Conservation (phyloP, 176 grass and related monocot species). For the Rhipidocladum racemiflorum region DNA sequence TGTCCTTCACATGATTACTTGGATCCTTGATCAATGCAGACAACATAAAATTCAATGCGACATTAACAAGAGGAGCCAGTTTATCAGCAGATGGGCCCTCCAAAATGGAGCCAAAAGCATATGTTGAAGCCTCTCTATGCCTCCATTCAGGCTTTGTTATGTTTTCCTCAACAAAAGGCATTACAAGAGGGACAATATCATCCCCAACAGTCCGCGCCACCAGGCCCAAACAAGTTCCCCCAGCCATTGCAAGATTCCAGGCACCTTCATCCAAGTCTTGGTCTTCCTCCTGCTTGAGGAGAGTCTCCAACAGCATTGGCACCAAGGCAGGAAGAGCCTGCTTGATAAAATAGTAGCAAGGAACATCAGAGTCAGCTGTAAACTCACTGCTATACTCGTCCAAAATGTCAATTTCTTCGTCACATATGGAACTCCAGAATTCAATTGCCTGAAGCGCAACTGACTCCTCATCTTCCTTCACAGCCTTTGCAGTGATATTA, state of each 20-base stretch:
- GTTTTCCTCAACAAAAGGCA: constrained; percentile 91
- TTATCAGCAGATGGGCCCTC: constrained; percentile 84
- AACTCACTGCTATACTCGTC: constrained; percentile 78
- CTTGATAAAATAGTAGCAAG: constrained; percentile 82
- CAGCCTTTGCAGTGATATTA: constrained; percentile 78
- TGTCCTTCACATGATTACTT: constrained; percentile 88
- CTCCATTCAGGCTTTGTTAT: constrained; percentile 85
- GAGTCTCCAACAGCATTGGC: constrained; percentile 76
- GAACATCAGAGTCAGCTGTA: constrained; percentile 76
- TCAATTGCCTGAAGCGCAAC: constrained; percentile 92
- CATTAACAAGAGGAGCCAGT: constrained; percentile 70
- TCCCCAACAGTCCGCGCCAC: constrained; percentile 85
- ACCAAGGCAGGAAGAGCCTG: constrained; percentile 77
- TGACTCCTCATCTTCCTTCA: constrained; percentile 81
- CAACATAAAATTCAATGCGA: constrained; percentile 81
- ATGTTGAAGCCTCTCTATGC: constrained; percentile 74
- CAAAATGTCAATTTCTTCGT: constrained; percentile 90
- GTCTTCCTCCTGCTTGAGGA: constrained; percentile 89
- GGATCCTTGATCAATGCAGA: constrained; percentile 65
- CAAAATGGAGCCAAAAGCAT: constrained; percentile 88
- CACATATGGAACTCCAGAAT: constrained; percentile 93
- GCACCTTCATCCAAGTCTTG: constrained; percentile 84
- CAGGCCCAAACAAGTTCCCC: constrained; percentile 87
- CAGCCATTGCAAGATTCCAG: constrained; percentile 95
- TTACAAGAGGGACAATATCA: constrained; percentile 89